Percentiles rank a stretch among this genome's conserved stretches.
phyloP scores from a whole-genome alignment of 257 asterid genomes.

The Striga asiatica region DNA sequence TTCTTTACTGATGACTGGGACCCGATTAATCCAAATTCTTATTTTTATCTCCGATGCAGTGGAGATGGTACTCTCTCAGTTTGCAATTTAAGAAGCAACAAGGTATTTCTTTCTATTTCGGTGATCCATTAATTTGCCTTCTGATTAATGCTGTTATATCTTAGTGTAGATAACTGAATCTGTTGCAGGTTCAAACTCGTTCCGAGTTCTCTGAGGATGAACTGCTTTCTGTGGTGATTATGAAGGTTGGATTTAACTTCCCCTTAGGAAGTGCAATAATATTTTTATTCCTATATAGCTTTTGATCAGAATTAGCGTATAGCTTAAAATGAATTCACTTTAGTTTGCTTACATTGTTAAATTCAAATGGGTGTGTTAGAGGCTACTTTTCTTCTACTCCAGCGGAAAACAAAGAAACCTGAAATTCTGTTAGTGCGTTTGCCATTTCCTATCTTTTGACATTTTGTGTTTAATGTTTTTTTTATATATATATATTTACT shows the following conservation, averaged over 20 bases:
- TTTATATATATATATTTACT: neutral
- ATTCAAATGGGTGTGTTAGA: neutral
- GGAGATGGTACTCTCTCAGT: conserved; percentile 93
- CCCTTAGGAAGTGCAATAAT: neutral
- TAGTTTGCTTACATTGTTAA: neutral
- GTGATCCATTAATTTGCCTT: conserved; percentile 1
- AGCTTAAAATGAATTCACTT: neutral
- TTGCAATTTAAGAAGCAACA: conserved; percentile 84
- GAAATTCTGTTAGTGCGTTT: neutral
- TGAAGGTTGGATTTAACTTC: conserved; percentile 55
- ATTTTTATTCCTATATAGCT: too few relatives aligned
- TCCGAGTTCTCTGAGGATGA: conserved; percentile 96
- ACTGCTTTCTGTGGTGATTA: conserved; percentile 77
- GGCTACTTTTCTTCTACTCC: neutral
- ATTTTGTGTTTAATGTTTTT: neutral
- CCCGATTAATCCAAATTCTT: neutral
- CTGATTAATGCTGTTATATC: neutral
- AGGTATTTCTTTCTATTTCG: conserved; percentile 34
- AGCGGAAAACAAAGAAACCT: neutral
- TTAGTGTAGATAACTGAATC: neutral
- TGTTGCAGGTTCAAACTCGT: conserved; percentile 61
- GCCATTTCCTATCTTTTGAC: neutral
- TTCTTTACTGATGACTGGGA: neutral
- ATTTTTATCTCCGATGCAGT: conserved; percentile 31
- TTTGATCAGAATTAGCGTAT: neutral